Percentiles rank a stretch among this genome's conserved stretches.
Evolutionary conservation across 176 grass and related monocot genomes (phyloP).

Genomic region (Calamus simplicifolius): DNA sequence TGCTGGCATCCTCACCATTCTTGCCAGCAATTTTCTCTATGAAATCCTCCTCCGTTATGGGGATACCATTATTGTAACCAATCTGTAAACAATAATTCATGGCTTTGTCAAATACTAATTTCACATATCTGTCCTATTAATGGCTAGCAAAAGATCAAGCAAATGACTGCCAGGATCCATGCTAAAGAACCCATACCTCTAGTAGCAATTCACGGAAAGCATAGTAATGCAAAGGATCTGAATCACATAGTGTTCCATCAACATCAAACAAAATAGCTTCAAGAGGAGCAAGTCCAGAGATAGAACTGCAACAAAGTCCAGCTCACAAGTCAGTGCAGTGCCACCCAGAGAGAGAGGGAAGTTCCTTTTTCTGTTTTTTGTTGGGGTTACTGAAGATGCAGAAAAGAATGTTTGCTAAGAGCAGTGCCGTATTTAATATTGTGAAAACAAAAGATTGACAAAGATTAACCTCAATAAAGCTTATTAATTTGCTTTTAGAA

Average conservation of each 20-base stretch:
- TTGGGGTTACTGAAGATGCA: too few species aligned
- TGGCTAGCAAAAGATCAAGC: neutral
- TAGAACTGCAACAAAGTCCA: conserved; percentile 30
- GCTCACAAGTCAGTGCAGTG: neutral
- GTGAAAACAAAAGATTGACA: too few species aligned
- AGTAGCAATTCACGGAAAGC: conserved; percentile 80
- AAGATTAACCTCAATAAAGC: too few species aligned
- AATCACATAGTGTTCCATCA: conserved; percentile 83
- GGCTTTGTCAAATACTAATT: neutral
- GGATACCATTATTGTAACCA: conserved; percentile 86
- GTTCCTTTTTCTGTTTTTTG: too few species aligned
- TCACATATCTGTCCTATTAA: neutral
- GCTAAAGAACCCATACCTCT: conserved; percentile 25
- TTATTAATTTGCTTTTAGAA: too few species aligned
- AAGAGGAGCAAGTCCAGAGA: conserved; percentile 41
- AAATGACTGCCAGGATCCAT: neutral
- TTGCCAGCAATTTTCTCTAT: conserved; percentile 91
- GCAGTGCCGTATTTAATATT: too few species aligned
- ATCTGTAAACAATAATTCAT: conserved; percentile 36
- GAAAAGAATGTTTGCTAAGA: too few species aligned
- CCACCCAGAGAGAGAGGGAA: too few species aligned
- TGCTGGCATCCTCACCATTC: conserved; percentile 52
- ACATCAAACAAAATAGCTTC: conserved; percentile 90
- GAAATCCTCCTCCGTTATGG: conserved; percentile 78
- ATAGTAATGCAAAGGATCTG: conserved; percentile 72